Evolutionary conservation across 192 early-diverging fungal genomes (phyloP), one percentile per base, ranked within the genome.

Genomic region (Coemansia sp.): DNA sequence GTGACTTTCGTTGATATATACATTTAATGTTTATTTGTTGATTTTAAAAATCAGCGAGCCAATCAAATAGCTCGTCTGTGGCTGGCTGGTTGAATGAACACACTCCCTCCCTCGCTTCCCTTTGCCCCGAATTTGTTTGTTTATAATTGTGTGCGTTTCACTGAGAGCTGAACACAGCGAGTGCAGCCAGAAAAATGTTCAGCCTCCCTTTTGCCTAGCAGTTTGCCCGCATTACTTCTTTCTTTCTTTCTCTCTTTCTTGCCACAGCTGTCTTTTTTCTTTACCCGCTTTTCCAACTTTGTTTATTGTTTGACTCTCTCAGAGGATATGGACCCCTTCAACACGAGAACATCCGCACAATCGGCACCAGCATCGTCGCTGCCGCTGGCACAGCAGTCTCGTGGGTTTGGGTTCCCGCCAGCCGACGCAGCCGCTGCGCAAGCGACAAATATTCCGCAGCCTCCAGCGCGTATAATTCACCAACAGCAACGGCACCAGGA

Each of bases 201-300:
- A 13, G 2, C 22, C 25, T 25, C 3, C 3, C 20, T 22, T 25
- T 48, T 48, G 19, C 45, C 2, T 4, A 48, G 45, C 9, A 48
- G 13, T 2, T 11, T 1, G 45, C 45, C 45, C 14, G 45, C 20
- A 10, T 48, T 48, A 48, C 45, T 48, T 48, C 45, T 48, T n/a
- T n/a, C n/a, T 48, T 48, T 25, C 6, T 25, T 48, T 48, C 23
- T 48, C 38, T 41, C 9, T 41, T 17, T 4, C 14, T 41, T 8
- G 19, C 0, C 8, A 8, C 45, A 29, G 29, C 50, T 33, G 8
- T 41, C 25, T 34, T 25, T 37, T 22, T 50, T 41, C 44, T 38
- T 65, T 58, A 23, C 47, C 19, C 45, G 22, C 45, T 25, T 48
- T 48, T 38, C 15, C 41, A 36, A 13, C 19, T 57, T 56, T 55